Percentiles rank a stretch among this genome's conserved stretches.
Conservation (phyloP, 495 filamentous ascomycete species). For the Glarea lozoyensis region DNA sequence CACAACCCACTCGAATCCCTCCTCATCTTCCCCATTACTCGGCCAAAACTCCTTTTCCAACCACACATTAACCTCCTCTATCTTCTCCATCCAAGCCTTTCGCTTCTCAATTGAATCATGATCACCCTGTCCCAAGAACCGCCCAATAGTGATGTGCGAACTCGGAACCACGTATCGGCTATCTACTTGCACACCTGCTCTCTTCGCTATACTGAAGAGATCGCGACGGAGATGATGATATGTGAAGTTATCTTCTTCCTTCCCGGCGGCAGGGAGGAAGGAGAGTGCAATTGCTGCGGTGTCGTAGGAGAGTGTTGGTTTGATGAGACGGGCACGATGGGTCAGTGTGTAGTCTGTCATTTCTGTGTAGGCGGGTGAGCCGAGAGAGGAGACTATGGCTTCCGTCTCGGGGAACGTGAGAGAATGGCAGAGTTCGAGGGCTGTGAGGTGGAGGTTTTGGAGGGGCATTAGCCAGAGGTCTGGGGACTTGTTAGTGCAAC, state of each 20-base stretch:
- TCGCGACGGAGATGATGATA: conserved; percentile 88
- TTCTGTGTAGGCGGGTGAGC: conserved; percentile 26
- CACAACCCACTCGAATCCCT: conserved; percentile 50
- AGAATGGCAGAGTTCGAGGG: conserved; percentile 71
- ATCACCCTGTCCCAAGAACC: conserved; percentile 56
- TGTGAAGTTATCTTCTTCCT: conserved; percentile 52
- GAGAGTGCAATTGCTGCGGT: conserved; percentile 74
- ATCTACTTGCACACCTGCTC: conserved; percentile 49
- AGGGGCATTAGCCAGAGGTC: conserved; percentile 80
- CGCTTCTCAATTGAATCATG: conserved; percentile 37
- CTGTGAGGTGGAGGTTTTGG: conserved; percentile 73
- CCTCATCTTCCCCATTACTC: conserved; percentile 25
- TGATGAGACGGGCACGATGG: conserved; percentile 64
- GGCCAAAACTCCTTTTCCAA: conserved; percentile 61
- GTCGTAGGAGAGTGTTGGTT: conserved; percentile 78
- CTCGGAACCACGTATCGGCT: conserved; percentile 80
- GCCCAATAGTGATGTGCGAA: conserved; percentile 78
- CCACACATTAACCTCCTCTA: conserved; percentile 70
- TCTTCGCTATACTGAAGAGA: conserved; percentile 50
- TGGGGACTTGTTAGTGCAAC: conserved; percentile 28
- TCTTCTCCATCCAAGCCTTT: conserved; percentile 47
- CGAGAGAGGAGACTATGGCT: conserved; percentile 44
- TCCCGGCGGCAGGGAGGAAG: conserved; percentile 62
- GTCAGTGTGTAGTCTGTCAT: conserved; percentile 55
- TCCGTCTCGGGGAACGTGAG: conserved; percentile 53